These are phyloP conservation scores for Aspergillus ostianus DNA, from an alignment of 495 filamentous ascomycete species.

Conservation along the genomic window DNA sequence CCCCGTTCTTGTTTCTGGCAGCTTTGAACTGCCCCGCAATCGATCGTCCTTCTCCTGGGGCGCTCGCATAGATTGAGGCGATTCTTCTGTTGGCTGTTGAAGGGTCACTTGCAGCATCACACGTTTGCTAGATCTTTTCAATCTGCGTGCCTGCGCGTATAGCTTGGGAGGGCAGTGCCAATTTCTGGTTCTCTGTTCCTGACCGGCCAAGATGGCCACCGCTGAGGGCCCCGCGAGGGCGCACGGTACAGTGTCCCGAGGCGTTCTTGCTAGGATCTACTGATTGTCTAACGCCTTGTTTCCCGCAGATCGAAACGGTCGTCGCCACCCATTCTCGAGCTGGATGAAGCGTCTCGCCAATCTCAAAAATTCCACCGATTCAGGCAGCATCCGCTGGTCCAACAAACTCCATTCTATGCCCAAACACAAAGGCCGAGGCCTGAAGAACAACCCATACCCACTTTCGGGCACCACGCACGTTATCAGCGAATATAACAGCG, in stretches of 20 bases:
- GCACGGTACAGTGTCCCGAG: constrained; percentile 54
- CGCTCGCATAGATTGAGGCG: neutral
- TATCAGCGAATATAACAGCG: constrained; percentile 37
- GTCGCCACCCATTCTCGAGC: constrained; percentile 81
- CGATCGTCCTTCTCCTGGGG: neutral
- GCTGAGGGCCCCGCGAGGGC: constrained; percentile 61
- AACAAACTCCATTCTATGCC: constrained; percentile 47
- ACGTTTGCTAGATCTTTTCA: neutral
- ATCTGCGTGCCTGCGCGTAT: neutral
- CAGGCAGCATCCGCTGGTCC: constrained; percentile 44
- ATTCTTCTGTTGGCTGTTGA: neutral
- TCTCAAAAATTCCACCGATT: constrained; percentile 64
- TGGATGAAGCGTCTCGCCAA: constrained; percentile 94
- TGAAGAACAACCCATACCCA: constrained; percentile 81
- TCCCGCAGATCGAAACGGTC: constrained; percentile 59
- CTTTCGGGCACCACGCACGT: constrained; percentile 53
- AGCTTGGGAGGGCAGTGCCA: neutral
- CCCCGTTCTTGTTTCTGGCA: neutral
- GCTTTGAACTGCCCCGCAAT: neutral
- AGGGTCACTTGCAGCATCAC: neutral
- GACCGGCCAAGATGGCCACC: constrained; percentile 59
- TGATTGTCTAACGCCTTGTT: constrained; percentile 21
- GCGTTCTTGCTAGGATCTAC: constrained; percentile 2
- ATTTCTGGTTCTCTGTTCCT: constrained; percentile 3
- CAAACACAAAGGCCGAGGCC: constrained; percentile 58